Percentiles rank a stretch among this genome's conserved stretches.
phyloP scores from a whole-genome alignment of 1,284 basidiomycete genomes.

The Tilletia indica region DNA sequence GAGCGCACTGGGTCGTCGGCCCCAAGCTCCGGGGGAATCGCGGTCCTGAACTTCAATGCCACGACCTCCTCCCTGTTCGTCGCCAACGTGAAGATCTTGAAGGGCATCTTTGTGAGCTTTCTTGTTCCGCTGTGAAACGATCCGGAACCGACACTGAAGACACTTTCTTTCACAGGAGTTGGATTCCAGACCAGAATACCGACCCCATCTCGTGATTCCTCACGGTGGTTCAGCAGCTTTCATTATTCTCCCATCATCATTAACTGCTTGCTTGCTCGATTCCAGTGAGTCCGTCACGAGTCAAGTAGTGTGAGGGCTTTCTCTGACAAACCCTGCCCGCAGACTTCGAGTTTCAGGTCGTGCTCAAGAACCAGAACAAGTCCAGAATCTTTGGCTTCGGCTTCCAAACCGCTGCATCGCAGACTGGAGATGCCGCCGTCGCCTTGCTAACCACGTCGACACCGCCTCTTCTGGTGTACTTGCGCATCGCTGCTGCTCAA shows the following conservation, averaged over 20 bases:
- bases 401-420: not conserved
- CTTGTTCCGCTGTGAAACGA: not conserved
- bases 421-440: not conserved
- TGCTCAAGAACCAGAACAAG: constrained; percentile 39
- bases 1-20: constrained; percentile 23
- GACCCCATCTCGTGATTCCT: constrained; percentile 43
- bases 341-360: constrained; percentile 50
- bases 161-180: constrained; percentile 18
- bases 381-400: constrained; percentile 1
- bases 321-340: not conserved
- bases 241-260: constrained; percentile 43
- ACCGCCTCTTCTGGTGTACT: not conserved
- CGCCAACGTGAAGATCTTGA: not conserved
- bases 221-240: constrained; percentile 44
- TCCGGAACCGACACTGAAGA: not conserved
- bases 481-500: not conserved
- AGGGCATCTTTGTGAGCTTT: constrained; percentile 7
- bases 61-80: not conserved
- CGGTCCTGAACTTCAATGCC: constrained; percentile 22
- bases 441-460: constrained; percentile 1
- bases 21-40: constrained; percentile 18
- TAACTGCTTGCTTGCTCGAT: constrained; percentile 31
- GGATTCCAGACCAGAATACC: constrained; percentile 41
- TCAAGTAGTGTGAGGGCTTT: not conserved
- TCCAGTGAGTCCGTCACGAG: not conserved